Evolutionary conservation across 2,329 filamentous ascomycete genomes (phyloP), one percentile per base, ranked within the genome.

Genomic region (Fusarium pseudocircinatum): DNA sequence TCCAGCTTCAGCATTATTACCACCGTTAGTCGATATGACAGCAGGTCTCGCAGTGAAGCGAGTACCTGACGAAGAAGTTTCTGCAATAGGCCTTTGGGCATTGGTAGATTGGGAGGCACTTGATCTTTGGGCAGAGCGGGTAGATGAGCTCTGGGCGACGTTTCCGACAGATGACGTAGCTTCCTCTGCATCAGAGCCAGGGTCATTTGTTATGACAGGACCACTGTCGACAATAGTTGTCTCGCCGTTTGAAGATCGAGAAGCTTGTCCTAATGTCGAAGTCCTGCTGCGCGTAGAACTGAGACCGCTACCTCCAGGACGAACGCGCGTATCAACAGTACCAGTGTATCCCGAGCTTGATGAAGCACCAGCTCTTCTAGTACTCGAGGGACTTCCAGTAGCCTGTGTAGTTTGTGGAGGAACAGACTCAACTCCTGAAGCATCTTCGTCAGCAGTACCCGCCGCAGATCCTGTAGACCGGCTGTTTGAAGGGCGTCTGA

Each of bases 401-500:
- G 37, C 32, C 4, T 24, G 10, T 2, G 30, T 56, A 2, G 43
- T 47, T 14, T 28, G 12, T 1, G 24, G n/a, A 4, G 52, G 12
- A 11, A 16, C n/a, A 8, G 40, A 1, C 7, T 26, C 4, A 1
- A 16, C 28, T 1, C 18, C n/a, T 16, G 66, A 52, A 22, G 18
- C 43, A 20, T 40, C 24, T 18, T 16, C 14, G 0, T 20, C 20
- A 6, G 58, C 40, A 12, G 37, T 40, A 3, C 15, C 16, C 9
- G 16, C 24, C 6, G 14, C 12, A 12, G 62, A 53, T 18, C 14
- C 34, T 6, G 39, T 22, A 24, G 39, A 12, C 8, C 37, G 24
- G 13, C 60, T 70, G 11, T 52, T 66, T 2, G 37, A 14, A 13
- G 67, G 24, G 2, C 67, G 32, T 6, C 22, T 30, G 15, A 50